These are phyloP conservation scores for Cornus florida DNA, from an alignment of 148 eudicot genomes.

Conservation along the genomic window DNA sequence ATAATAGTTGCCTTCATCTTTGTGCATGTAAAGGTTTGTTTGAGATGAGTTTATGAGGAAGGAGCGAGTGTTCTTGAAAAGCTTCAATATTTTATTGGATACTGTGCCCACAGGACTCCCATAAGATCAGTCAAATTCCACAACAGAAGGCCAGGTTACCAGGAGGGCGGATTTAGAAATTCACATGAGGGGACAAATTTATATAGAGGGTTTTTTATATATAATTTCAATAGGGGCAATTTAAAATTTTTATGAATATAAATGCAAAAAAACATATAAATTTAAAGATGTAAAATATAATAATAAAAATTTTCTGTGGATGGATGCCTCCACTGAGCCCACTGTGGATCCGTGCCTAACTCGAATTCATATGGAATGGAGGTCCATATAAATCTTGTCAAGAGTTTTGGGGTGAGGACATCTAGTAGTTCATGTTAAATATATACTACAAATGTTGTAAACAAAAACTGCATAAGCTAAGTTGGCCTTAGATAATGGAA, in stretches of 20 bases:
- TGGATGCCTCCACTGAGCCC: background rate
- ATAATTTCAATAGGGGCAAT: too few species aligned
- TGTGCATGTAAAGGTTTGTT: constrained; percentile 12
- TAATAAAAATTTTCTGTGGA: too few species aligned
- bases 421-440: background rate
- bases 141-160: background rate
- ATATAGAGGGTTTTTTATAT: too few species aligned
- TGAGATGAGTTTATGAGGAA: constrained; percentile 27
- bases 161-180: too few species aligned
- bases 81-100: constrained; percentile 26
- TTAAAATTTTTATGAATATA: too few species aligned
- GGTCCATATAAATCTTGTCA: too few species aligned
- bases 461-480: too few species aligned
- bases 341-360: background rate
- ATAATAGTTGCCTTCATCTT: background rate
- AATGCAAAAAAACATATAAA: too few species aligned
- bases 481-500: too few species aligned
- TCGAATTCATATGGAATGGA: background rate
- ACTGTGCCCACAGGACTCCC: constrained; percentile 2
- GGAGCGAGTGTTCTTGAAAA: constrained; percentile 21
- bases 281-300: too few species aligned
- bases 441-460: too few species aligned
- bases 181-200: too few species aligned
- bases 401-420: constrained; percentile 16
- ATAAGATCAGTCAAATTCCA: constrained; percentile 9